Conservation (phyloP, 106 monocot species). For the Narthecium ossifragum region DNA sequence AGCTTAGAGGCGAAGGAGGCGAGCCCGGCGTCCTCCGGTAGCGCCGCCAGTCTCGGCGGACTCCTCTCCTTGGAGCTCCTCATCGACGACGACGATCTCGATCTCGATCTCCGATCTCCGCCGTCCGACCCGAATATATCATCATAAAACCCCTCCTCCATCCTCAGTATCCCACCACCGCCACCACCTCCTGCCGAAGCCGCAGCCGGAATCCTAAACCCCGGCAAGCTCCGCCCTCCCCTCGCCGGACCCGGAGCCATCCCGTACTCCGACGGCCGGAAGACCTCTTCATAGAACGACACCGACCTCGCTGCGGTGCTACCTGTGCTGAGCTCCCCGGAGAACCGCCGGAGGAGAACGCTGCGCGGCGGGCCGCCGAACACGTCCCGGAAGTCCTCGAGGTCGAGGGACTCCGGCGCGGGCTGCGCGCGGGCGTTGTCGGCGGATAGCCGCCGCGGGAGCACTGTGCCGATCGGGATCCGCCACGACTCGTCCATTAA, state of each 20-base stretch:
- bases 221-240: conserved; percentile 13
- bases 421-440: neutral
- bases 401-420: conserved; percentile 6
- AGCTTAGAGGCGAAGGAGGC: conserved; percentile 51
- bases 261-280: conserved; percentile 5
- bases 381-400: conserved; percentile 66
- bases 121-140: conserved; percentile 49
- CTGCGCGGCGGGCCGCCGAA: conserved; percentile 64
- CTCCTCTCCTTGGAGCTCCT: conserved; percentile 35
- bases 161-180: conserved; percentile 11
- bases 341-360: conserved; percentile 44
- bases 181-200: neutral
- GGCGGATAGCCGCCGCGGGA: conserved; percentile 12
- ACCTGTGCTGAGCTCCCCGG: conserved; percentile 11
- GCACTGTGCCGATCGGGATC: conserved; percentile 15
- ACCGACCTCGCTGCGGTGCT: neutral
- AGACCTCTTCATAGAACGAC: conserved; percentile 25
- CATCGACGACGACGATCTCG: conserved; percentile 37
- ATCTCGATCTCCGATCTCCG: conserved; percentile 15
- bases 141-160: conserved; percentile 49
- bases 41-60: neutral
- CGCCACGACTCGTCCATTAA: conserved; percentile 55
- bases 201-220: conserved; percentile 6
- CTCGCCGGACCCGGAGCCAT: neutral
- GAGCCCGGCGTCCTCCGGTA: conserved; percentile 26